Evolutionary conservation across 148 eudicot genomes (phyloP).

Genomic region (Diospyros lotus): DNA sequence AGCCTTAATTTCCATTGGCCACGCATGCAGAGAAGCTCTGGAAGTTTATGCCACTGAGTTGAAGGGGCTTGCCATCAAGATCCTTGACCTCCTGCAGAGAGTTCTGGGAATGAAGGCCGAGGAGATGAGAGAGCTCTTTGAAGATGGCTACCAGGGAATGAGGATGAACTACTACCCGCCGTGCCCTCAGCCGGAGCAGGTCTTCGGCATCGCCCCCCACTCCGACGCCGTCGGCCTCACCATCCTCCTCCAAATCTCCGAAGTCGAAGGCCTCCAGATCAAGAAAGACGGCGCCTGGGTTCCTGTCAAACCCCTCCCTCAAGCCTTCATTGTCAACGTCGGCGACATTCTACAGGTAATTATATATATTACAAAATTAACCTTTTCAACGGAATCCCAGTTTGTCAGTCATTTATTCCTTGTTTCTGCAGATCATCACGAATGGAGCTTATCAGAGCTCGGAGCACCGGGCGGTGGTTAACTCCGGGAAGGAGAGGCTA

Average conservation of each 20-base stretch:
- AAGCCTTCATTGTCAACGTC: slow-evolving; percentile 18
- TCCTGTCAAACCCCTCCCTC: slow-evolving; percentile 13
- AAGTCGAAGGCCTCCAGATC: slow-evolving; percentile 13
- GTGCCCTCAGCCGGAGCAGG: slow-evolving; percentile 13
- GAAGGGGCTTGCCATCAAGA: too few relatives aligned
- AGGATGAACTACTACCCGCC: slow-evolving; percentile 13
- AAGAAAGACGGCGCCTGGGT: slow-evolving; percentile 11
- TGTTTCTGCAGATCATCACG: slow-evolving; percentile 16
- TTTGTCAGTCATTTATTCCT: neutral
- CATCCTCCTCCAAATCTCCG: slow-evolving; percentile 10
- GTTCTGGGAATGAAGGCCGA: neutral
- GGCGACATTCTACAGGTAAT: slow-evolving; percentile 31
- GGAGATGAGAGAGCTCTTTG: slow-evolving; percentile 5
- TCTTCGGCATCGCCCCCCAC: slow-evolving; percentile 11
- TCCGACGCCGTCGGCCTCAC: slow-evolving; percentile 15
- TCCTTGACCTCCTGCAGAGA: neutral
- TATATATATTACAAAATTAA: too few relatives aligned
- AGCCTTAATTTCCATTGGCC: too few relatives aligned
- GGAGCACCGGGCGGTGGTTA: slow-evolving; percentile 23
- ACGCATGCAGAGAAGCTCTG: too few relatives aligned
- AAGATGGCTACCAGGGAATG: slow-evolving; percentile 3
- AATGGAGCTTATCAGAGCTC: slow-evolving; percentile 30
- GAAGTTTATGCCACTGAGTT: too few relatives aligned
- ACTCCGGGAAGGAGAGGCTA: slow-evolving; percentile 21
- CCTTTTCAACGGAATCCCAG: too few relatives aligned